Evolutionary conservation across 225 moss, liverwort and hornwort genomes (phyloP), one percentile per base, ranked within the genome.

Genomic region (Thuidium tamariscinum): DNA sequence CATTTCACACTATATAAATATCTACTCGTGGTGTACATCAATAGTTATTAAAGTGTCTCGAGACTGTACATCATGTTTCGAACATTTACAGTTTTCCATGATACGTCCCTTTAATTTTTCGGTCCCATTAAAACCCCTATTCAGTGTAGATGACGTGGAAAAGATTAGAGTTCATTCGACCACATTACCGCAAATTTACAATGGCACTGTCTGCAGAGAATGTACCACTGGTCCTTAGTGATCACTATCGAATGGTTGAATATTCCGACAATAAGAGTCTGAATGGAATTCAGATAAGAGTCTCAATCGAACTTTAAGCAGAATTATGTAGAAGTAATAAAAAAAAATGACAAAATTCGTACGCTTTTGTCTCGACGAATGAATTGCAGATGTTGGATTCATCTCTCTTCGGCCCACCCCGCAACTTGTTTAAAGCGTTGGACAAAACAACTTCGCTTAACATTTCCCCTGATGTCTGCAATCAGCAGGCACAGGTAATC

Each of bases 351-450:
- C 49, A 56, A 87, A 61, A 41, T 82, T 67, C 93, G 73, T 92
- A 99, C 99, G 93, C 93, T 91, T 93, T 97, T 19, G 97, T 99
- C 89, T 97, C 94, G 70, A 99, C 93, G 83, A 96, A 99, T 79
- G 96, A 91, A 61, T 86, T 92, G 89, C 99, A 99, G 60, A 92
- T 91, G 67, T 97, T 97, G 29, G 79, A 62, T 67, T 92, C 89
- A 84, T 91, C 88, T 72, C 91, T 87, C 61, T 60, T 79, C n/a
- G 92, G 88, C 32, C 89, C 92, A 80, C 93, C 94, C 82, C 97
- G 94, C 91, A 99, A 88, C 51, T 94, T 94, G 80, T 93, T 92
- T 42, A 99, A 92, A 49, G 96, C 90, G 86, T 94, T 97, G 74
- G 96, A 95, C 73, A 99, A 85, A 77, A 97, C 93, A 61, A 96